These are phyloP conservation scores for Populus hybrid DNA, from an alignment of 441 rosid genomes.

Conservation along the genomic window DNA sequence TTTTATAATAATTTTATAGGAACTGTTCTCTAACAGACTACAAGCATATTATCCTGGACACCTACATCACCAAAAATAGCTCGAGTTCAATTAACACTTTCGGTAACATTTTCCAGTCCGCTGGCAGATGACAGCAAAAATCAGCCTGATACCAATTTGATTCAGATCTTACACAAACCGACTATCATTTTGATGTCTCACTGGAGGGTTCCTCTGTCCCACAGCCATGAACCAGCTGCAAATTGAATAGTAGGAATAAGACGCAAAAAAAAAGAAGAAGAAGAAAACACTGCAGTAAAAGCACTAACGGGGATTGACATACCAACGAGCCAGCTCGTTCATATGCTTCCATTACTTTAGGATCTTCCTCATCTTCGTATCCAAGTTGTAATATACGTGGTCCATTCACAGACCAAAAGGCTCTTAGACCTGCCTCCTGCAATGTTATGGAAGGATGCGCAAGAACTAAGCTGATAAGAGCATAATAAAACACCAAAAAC, in stretches of 20 bases:
- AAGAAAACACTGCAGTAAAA: neutral
- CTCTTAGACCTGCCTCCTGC: slow-evolving; percentile 84
- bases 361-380: slow-evolving; percentile 80
- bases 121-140: neutral
- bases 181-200: neutral
- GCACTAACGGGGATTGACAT: slow-evolving; percentile 5
- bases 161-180: neutral
- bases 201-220: slow-evolving; percentile 35
- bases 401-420: slow-evolving; percentile 91
- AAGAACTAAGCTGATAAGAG: neutral
- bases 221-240: slow-evolving; percentile 57
- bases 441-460: neutral
- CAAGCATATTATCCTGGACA: neutral
- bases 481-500: neutral
- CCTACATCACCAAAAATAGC: neutral
- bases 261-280: neutral
- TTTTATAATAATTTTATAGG: neutral
- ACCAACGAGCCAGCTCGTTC: slow-evolving; percentile 88
- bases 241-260: slow-evolving; percentile 7
- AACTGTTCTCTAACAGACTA: neutral
- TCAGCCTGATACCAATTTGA: neutral
- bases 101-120: neutral
- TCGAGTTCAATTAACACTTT: neutral
- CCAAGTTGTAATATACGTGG: slow-evolving; percentile 81
- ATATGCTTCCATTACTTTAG: slow-evolving; percentile 88